Evolutionary conservation across 1,284 basidiomycete genomes (phyloP).

Genomic region (Farysia itapuensis): DNA sequence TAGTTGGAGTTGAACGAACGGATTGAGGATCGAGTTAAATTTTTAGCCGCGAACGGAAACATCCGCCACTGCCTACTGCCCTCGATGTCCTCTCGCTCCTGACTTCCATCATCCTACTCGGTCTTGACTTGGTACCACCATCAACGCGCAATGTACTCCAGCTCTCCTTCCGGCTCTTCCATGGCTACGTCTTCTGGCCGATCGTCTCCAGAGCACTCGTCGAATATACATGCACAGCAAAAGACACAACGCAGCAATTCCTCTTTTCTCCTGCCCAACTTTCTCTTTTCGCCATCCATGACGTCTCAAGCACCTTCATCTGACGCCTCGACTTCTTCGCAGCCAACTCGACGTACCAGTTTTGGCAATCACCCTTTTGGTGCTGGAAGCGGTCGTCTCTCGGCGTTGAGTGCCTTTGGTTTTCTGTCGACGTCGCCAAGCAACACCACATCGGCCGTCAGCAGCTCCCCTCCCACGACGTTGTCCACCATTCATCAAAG

Average conservation of each 20-base stretch:
- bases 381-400: slow-evolving; percentile 17
- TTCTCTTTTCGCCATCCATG: slow-evolving; percentile 9
- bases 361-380: slow-evolving; percentile 21
- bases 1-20: no score
- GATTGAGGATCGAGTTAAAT: no score
- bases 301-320: not conserved
- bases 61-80: no score
- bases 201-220: slow-evolving; percentile 21
- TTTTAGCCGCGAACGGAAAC: no score
- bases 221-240: not conserved
- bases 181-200: slow-evolving; percentile 25
- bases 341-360: slow-evolving; percentile 31
- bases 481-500: not conserved
- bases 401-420: slow-evolving; percentile 29
- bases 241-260: slow-evolving; percentile 20
- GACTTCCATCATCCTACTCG: no score
- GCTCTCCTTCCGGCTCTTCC: slow-evolving; percentile 22
- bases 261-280: slow-evolving; percentile 29
- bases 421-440: slow-evolving; percentile 12
- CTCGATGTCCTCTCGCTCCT: no score
- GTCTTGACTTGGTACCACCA: not conserved
- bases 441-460: not conserved
- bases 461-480: slow-evolving; percentile 16
- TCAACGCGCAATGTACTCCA: slow-evolving; percentile 20
- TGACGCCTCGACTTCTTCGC: slow-evolving; percentile 1